Evolutionary conservation across 768 basidiomycete genomes (phyloP).

Genomic region (Suillus discolor): DNA sequence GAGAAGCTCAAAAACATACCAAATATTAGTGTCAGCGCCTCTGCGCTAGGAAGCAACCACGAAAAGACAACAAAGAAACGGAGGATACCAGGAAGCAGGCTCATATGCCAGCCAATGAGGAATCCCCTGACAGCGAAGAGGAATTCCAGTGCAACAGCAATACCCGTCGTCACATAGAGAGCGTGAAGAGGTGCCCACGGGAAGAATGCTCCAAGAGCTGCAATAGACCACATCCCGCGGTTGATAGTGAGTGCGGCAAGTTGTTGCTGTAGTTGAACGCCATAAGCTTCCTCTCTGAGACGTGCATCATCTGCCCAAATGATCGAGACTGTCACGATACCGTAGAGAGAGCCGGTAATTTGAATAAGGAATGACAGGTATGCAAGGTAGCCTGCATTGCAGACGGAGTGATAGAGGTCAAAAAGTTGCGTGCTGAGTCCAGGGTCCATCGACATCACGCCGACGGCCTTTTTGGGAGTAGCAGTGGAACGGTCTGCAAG

Average conservation of each 20-base stretch:
- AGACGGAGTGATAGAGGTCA: slow-evolving; percentile 5
- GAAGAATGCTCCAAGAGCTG: slow-evolving; percentile 5
- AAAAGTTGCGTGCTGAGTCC: slow-evolving; percentile 8
- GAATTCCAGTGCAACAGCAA: slow-evolving; percentile 4
- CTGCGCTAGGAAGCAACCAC: slow-evolving; percentile 3
- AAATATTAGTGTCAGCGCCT: slow-evolving; percentile 2
- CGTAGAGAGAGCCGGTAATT: slow-evolving; percentile 2
- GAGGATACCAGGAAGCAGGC: neutral
- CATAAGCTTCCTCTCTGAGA: slow-evolving; percentile 1
- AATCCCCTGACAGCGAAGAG: slow-evolving; percentile 8
- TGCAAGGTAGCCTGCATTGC: neutral
- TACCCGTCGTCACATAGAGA: neutral
- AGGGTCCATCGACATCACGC: slow-evolving; percentile 8
- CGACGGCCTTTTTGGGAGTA: neutral
- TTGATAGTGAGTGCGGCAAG: slow-evolving; percentile 8
- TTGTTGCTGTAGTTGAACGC: slow-evolving; percentile 5
- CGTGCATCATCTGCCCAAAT: slow-evolving; percentile 4
- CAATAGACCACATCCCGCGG: slow-evolving; percentile 7
- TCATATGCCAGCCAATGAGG: slow-evolving; percentile 4
- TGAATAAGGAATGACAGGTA: neutral
- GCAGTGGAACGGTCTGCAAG: slow-evolving; percentile 2
- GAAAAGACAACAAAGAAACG: slow-evolving; percentile 3
- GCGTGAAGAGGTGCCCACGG: slow-evolving; percentile 3
- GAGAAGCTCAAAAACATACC: neutral
- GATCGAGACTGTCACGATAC: slow-evolving; percentile 7